Conservation (phyloP, 768 basidiomycete species). For the Lentinula aciculospora region DNA sequence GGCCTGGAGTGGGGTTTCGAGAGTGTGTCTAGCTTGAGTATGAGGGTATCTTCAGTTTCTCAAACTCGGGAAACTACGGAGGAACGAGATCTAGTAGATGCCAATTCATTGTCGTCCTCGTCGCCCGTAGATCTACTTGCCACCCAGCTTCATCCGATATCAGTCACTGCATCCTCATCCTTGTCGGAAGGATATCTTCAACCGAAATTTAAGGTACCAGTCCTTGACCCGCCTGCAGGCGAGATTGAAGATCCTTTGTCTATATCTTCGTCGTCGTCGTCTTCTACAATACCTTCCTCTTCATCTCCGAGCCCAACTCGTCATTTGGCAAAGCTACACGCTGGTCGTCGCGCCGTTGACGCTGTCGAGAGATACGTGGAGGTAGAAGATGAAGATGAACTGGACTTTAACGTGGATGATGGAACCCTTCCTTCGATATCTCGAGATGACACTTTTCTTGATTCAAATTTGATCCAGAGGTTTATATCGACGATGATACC, state of each 20-base stretch:
- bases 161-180: not conserved
- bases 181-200: not conserved
- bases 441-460: not conserved
- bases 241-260: not conserved
- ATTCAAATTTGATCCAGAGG: not conserved
- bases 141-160: not conserved
- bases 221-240: not conserved
- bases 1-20: constrained; percentile 3
- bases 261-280: not conserved
- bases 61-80: not conserved
- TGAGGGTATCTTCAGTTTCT: not conserved
- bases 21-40: constrained; percentile 1
- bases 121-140: not conserved
- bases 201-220: not conserved
- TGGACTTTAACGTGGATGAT: not conserved
- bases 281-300: not conserved
- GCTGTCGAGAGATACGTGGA: not conserved
- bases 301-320: not conserved
- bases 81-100: not conserved
- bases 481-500: not conserved
- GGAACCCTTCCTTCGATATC: not conserved
- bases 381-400: not conserved
- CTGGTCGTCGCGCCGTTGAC: not conserved
- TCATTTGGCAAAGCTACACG: not conserved
- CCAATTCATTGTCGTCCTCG: not conserved